Base-by-base conservation (phyloP, 306 rosid species). In the Quercus wislizeni region DNA sequence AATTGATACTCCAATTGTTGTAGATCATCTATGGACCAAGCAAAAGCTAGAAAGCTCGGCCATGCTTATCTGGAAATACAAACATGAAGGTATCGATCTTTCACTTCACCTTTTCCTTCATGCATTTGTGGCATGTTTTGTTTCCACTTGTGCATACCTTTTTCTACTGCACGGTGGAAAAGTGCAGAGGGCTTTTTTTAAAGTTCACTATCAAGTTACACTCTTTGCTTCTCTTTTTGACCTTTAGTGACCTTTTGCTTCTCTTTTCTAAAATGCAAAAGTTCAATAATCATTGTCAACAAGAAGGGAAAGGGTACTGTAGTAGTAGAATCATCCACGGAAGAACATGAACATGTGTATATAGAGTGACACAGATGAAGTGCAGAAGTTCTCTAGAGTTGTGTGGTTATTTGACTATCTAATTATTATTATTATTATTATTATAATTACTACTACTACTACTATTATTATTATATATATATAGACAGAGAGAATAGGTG, bases 111-210 rank as follows among this genome's bases (percentile, higher is more conserved):
- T 25, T 8, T 58, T 23, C 27, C 5, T 6, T 58, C 65, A 18
- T 58, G 27, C 27, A 19, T 58, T 18, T 6, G 7, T 21, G 25
- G 12, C 65, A 19, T 58, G 15, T 13, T 51, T 31, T 49, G 14
- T 15, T 43, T 21, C 13, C 64, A 15, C 18, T 72, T 46, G 19
- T n/a, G 64, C 71, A 5, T n/a, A 1, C 19, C 64, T 19, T 64
- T 80, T 74, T 49, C 54, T 49, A 14, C 75, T 6, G 70, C 33
- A 73, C 74, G 38, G 54, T 73, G 78, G 31, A 74, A 80, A 80
- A 55, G 83, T 74, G 69, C 54, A 35, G 33, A 18, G 6, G 4
- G 57, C 55, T 73, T 63, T 62, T 62, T 65, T 62, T 69, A 2
- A 69, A 72, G 54, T 23, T 61, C 25, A 65, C 38, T 18, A 4